Conservation (phyloP, 257 asterid genomes). For the Solanum sejunctum region DNA sequence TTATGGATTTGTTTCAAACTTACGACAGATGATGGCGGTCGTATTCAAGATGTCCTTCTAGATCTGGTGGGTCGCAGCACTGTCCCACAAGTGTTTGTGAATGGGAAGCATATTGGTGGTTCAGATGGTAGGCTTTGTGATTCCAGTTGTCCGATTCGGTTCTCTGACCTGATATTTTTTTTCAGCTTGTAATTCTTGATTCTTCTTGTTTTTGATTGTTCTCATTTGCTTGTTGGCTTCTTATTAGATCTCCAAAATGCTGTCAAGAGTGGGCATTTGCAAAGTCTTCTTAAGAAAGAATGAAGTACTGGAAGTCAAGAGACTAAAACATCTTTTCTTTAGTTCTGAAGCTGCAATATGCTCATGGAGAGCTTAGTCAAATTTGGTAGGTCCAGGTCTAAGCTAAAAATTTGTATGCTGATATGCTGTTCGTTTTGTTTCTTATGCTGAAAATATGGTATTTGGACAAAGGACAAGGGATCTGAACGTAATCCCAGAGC, state of each 20-base stretch:
- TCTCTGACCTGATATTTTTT: not conserved
- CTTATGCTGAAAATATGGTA: not conserved
- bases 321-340: not conserved
- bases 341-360: not conserved
- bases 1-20: not conserved
- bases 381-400: not conserved
- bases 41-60: slow-evolving; percentile 65
- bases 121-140: slow-evolving; percentile 53
- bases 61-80: slow-evolving; percentile 78
- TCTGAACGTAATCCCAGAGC: not conserved
- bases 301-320: not conserved
- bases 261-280: slow-evolving; percentile 20
- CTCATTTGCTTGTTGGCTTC: not conserved
- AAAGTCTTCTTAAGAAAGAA: slow-evolving; percentile 20
- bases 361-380: not conserved
- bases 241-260: slow-evolving; percentile 30
- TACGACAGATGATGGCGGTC: slow-evolving; percentile 59
- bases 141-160: not conserved
- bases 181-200: not conserved
- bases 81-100: slow-evolving; percentile 91
- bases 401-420: not conserved
- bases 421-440: not conserved
- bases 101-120: slow-evolving; percentile 95
- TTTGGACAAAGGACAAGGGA: not conserved
- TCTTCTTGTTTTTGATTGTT: not conserved